A percentile compares a stretch with the other conserved stretches of the same genome.
Conservation (phyloP, 306 rosid species). For the Vigna unguiculata region DNA sequence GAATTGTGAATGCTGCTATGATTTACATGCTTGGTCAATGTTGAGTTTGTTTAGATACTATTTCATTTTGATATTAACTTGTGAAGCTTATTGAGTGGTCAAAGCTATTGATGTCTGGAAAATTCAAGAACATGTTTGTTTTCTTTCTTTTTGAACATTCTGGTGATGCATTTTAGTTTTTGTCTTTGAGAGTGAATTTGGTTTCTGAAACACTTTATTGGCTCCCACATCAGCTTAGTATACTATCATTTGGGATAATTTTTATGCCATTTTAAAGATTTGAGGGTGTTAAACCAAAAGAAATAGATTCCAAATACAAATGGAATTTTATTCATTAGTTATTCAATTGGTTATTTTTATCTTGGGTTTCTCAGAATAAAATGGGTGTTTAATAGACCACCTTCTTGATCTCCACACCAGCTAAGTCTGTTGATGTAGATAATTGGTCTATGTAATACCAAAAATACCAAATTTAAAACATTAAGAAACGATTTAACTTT, state of each 20-base stretch:
- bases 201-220: slow-evolving; percentile 20
- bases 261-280: slow-evolving; percentile 17
- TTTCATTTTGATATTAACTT: slow-evolving; percentile 13
- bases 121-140: no score
- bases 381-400: background rate
- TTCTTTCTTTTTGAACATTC: no score
- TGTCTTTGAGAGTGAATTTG: background rate
- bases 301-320: background rate
- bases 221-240: background rate
- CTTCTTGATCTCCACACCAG: slow-evolving; percentile 26
- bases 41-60: slow-evolving; percentile 12
- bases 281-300: slow-evolving; percentile 27
- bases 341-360: slow-evolving; percentile 2
- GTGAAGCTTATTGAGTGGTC: background rate
- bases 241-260: slow-evolving; percentile 9
- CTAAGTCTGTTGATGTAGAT: slow-evolving; percentile 8
- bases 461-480: slow-evolving; percentile 25
- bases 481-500: slow-evolving; percentile 27
- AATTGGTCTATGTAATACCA: background rate
- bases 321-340: background rate
- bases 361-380: slow-evolving; percentile 7
- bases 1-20: slow-evolving; percentile 9
- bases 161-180: background rate
- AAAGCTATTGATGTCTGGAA: no score
- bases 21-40: background rate